Evolutionary conservation across 345 rosid genomes (phyloP), one percentile per base, ranked within the genome.

Genomic region (Pugionium dolabratum): DNA sequence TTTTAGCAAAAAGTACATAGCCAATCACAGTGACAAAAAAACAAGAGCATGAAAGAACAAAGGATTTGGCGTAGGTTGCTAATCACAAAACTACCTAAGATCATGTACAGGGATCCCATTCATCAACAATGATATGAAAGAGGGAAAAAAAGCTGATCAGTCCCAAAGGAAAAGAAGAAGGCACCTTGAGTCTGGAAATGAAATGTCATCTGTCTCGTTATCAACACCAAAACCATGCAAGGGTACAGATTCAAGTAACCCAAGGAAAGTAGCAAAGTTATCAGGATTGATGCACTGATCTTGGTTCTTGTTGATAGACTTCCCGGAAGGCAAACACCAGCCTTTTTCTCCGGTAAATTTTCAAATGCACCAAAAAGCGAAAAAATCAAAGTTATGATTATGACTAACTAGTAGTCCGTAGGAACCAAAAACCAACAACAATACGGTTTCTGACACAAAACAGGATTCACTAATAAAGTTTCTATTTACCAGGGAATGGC

Each of bases 191-290:
- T 87, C 84, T 35, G 89, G 91, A 73, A 71, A 73, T 44, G 62
- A 66, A 79, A 73, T 60, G 57, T 79, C 90, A 26, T 78, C 73
- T 33, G 98, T 76, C 74, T 84, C 84, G 69, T 81, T 56, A 79
- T 76, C 73, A 70, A 85, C 84, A 79, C 79, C 83, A 71, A 74
- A 62, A 72, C 79, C 91, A 67, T 81, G 87, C 57, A 86, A 85
- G 49, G 96, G 90, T 75, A 89, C 79, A 28, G 97, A 89, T 74
- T 86, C 93, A 65, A 89, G 93, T 79, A 92, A 74, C 65, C 88
- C 88, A 65, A 92, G 86, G 76, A 87, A 84, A 80, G 72, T 82
- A 57, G 88, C 71, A 77, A 92, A 92, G 73, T 80, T 81, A 61
- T 89, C 85, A 53, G 82, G 84, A 75, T 85, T 86, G 50, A 72